These are phyloP conservation scores for Emericellopsis atlantica DNA, from an alignment of 2,329 filamentous ascomycete species.

Conservation along the genomic window DNA sequence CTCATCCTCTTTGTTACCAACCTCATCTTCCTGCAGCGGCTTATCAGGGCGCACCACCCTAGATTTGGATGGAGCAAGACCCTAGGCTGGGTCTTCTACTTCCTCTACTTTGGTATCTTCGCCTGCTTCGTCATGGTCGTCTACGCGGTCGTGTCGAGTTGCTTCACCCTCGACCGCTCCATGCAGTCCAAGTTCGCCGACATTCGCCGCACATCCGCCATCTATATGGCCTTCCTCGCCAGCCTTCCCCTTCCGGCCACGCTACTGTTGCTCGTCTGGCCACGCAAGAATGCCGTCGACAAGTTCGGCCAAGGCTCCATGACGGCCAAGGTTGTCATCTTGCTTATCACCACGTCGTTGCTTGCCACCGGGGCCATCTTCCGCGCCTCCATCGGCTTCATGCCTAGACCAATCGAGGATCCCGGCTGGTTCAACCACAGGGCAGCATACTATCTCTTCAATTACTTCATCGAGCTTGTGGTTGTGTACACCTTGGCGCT, in stretches of 20 bases:
- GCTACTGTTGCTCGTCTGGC: conserved; percentile 30
- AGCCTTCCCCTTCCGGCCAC: conserved; percentile 47
- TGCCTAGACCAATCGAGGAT: conserved; percentile 29
- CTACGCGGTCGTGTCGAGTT: conserved; percentile 46
- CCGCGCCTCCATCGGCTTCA: conserved; percentile 47
- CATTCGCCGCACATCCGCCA: conserved; percentile 53
- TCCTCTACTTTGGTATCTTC: conserved; percentile 44
- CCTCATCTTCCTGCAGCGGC: conserved; percentile 61
- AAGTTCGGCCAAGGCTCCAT: conserved; percentile 50
- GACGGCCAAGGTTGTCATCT: conserved; percentile 51
- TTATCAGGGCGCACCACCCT: conserved; percentile 63
- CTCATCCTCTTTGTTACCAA: conserved; percentile 69
- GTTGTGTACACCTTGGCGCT: conserved; percentile 56
- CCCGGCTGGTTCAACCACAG: conserved; percentile 62
- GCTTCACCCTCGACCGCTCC: conserved; percentile 48
- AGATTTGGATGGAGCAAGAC: conserved; percentile 52
- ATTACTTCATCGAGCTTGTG: conserved; percentile 61
- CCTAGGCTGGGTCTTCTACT: conserved; percentile 38
- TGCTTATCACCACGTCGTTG: conserved; percentile 44
- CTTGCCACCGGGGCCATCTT: conserved; percentile 60
- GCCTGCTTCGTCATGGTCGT: conserved; percentile 55
- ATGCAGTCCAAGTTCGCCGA: conserved; percentile 40
- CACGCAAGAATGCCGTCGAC: conserved; percentile 30
- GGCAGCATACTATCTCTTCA: conserved; percentile 68
- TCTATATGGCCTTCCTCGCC: conserved; percentile 52